These are phyloP conservation scores for Hymenoscyphus fructigenus DNA, from an alignment of 2,329 filamentous ascomycete species.

Conservation along the genomic window DNA sequence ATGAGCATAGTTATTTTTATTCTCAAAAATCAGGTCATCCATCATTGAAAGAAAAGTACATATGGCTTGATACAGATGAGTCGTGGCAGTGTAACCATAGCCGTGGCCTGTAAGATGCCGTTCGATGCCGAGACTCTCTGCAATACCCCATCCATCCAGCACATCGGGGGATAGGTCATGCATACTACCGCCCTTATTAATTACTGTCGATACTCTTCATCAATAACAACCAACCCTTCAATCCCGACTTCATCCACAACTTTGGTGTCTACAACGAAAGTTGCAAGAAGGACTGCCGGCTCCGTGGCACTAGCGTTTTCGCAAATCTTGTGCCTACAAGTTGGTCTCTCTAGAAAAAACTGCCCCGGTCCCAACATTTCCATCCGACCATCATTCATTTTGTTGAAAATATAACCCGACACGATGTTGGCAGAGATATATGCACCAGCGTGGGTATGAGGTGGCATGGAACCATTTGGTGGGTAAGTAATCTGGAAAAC, in stretches of 20 bases:
- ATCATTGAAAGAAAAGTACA: no score
- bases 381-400: conserved; percentile 47
- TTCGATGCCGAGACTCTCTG: no score
- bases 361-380: conserved; percentile 38
- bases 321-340: conserved; percentile 49
- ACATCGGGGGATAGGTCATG: no score
- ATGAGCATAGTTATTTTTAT: no score
- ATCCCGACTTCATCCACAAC: conserved; percentile 37
- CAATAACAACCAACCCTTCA: conserved; percentile 37
- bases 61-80: no score
- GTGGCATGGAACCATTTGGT: conserved; percentile 43
- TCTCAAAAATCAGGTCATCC: no score
- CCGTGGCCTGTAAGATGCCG: no score
- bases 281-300: conserved; percentile 40
- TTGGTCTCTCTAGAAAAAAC: conserved; percentile 45
- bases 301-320: conserved; percentile 45
- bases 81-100: no score
- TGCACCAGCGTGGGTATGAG: conserved; percentile 47
- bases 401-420: conserved; percentile 42
- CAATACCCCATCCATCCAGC: no score
- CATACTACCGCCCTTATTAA: no score
- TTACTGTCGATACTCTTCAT: conserved; percentile 36
- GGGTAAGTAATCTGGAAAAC: conserved; percentile 38
- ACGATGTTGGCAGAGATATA: conserved; percentile 43
- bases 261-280: conserved; percentile 44